A percentile compares a stretch with the other conserved stretches of the same genome.
These are phyloP conservation scores for Naegleria lovaniensis DNA, from an alignment of 208 protist species.

Conservation along the genomic window DNA sequence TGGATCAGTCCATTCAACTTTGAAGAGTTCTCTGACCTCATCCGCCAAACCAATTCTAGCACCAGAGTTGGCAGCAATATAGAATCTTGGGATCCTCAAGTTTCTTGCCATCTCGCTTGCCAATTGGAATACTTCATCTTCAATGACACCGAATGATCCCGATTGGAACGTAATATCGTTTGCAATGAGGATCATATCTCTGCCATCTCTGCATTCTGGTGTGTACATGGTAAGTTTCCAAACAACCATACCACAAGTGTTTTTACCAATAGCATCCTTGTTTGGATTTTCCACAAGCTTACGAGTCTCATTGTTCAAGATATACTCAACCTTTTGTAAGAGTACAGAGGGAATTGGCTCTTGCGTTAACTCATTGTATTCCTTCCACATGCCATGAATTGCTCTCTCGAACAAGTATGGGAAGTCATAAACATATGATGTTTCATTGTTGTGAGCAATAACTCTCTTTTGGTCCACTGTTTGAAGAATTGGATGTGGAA, in stretches of 20 bases:
- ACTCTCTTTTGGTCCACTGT: conserved; percentile 65
- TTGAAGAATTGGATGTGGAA: conserved; percentile 64
- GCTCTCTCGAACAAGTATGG: conserved; percentile 72
- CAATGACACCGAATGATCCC: conserved; percentile 87
- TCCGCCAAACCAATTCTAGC: conserved; percentile 88
- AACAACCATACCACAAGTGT: conserved; percentile 88
- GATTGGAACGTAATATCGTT: conserved; percentile 95
- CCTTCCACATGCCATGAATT: conserved; percentile 66
- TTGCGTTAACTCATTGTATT: conserved; percentile 39
- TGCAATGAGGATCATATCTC: conserved; percentile 84
- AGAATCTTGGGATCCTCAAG: conserved; percentile 85
- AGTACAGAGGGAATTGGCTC: conserved; percentile 43
- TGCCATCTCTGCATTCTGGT: conserved; percentile 68
- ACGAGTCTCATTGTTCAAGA: conserved; percentile 34
- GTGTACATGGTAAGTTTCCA: conserved; percentile 80
- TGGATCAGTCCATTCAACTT: conserved; percentile 72
- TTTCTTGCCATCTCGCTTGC: conserved; percentile 71
- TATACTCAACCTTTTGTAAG: conserved; percentile 52
- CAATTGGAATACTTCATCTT: conserved; percentile 83
- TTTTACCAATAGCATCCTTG: conserved; percentile 44
- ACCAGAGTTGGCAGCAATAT: conserved; percentile 91
- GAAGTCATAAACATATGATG: conserved; percentile 92
- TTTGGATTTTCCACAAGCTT: background rate
- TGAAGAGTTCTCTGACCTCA: conserved; percentile 81
- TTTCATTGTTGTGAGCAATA: conserved; percentile 66